A percentile compares a stretch with the other conserved stretches of the same genome.
phyloP scores from a whole-genome alignment of 1,284 basidiomycete species.

The Malassezia globosa region DNA sequence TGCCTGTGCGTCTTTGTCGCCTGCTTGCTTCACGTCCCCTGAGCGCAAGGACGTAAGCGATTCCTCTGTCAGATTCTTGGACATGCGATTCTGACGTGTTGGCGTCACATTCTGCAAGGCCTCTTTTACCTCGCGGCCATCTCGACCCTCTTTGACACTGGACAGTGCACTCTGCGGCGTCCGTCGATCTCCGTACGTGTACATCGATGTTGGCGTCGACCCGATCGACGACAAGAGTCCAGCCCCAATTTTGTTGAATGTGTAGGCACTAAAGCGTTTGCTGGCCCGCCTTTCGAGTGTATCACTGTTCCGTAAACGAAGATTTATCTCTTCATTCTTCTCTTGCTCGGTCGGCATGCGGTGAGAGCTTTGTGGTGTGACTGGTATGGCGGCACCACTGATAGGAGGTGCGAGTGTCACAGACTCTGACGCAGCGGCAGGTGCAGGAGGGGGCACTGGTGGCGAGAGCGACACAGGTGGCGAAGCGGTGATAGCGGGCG shows the following conservation, averaged over 20 bases:
- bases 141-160: neutral
- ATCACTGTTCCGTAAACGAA: slow-evolving; percentile 76
- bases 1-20: neutral
- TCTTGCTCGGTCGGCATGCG: neutral
- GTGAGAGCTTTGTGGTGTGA: too few species aligned
- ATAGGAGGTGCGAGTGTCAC: too few species aligned
- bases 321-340: slow-evolving; percentile 54
- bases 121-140: neutral
- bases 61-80: neutral
- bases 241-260: slow-evolving; percentile 79
- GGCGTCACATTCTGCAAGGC: neutral
- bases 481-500: too few species aligned
- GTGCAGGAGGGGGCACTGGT: too few species aligned
- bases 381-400: too few species aligned
- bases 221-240: slow-evolving; percentile 4
- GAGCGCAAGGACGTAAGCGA: neutral
- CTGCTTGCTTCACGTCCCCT: neutral
- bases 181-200: neutral
- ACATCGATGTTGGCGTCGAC: neutral
- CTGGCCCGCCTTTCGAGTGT: slow-evolving; percentile 80
- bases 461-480: too few species aligned
- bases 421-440: too few species aligned
- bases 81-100: neutral
- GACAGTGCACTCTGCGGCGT: neutral
- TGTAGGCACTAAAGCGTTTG: slow-evolving; percentile 91